These are phyloP conservation scores for Setaria italica DNA, from an alignment of 202 grass and related monocot species.

Conservation along the genomic window DNA sequence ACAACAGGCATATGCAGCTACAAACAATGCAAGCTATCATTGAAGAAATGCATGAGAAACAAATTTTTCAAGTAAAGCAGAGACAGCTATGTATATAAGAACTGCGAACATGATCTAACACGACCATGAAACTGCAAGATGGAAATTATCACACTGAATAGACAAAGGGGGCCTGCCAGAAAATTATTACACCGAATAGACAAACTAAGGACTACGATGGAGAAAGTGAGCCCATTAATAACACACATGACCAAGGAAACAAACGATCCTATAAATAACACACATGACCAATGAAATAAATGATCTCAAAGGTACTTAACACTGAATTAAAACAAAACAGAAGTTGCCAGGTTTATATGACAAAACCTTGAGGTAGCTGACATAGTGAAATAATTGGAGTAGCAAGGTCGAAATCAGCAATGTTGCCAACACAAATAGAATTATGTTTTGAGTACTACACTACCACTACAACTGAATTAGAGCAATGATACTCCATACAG, in stretches of 20 bases:
- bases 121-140: not conserved
- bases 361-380: not conserved
- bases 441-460: not conserved
- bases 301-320: not conserved
- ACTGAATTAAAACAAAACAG: constrained; percentile 2
- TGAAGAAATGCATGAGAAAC: not conserved
- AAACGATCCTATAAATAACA: not conserved
- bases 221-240: not conserved
- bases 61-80: not conserved
- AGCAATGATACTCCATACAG: not conserved
- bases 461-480: not conserved
- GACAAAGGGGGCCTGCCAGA: not conserved
- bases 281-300: not conserved
- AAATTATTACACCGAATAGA: not conserved
- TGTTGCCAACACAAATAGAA: not conserved
- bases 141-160: not conserved
- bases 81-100: not conserved
- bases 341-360: not conserved
- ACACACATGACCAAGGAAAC: not conserved
- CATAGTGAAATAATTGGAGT: not conserved
- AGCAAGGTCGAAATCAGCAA: not conserved
- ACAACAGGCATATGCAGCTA: constrained; percentile 9
- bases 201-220: not conserved
- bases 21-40: not conserved
- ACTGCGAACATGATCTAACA: not conserved